Evolutionary conservation across 2,329 filamentous ascomycete genomes (phyloP), one percentile per base, ranked within the genome.

Genomic region (Didymella arachidicola): DNA sequence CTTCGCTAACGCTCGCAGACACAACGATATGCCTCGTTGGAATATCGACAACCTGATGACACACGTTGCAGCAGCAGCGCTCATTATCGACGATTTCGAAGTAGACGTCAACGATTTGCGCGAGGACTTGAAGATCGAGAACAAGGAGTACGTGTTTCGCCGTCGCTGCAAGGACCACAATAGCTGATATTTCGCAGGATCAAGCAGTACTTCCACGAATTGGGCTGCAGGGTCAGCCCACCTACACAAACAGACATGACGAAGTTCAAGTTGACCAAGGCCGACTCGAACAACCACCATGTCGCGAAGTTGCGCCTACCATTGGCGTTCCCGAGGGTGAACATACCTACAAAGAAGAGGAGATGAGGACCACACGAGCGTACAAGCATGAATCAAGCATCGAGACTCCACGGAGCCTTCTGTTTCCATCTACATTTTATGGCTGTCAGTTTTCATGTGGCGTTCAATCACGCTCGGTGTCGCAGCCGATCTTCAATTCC

Each of bases 301-400:
- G 79, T 93, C 48, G 93, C 90, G 12, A 87, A 87, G 66, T 79
- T 98, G 69, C 86, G 84, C 67, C 77, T 97, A 62, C 95, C 95
- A 3, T 80, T 97, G 45, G 84, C 88, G 59, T 97, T 97, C 74
- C 95, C 94, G 1, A 93, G 89, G 79, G 59, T 73, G 10, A 69
- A 65, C 41, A 70, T 65, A 16, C 63, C 64, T 2, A 53, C 62
- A 14, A 63, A 63, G 42, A 64, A 60, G 43, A 67, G 45, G 25
- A 53, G 53, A 61, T 63, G 65, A 57, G 60, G 62, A 57, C 29
- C 16, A 34, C 7, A 44, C n/a, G 18, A 53, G 27, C n/a, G 46
- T 43, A 39, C 44, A 39, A 29, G 34, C 38, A 58, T 44, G 25
- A 49, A 54, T 48, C 22, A 42, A 50, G n/a, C 32, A 51, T 26